Evolutionary conservation across 2,329 filamentous ascomycete genomes (phyloP).

Genomic region (Blumeria graminis): DNA sequence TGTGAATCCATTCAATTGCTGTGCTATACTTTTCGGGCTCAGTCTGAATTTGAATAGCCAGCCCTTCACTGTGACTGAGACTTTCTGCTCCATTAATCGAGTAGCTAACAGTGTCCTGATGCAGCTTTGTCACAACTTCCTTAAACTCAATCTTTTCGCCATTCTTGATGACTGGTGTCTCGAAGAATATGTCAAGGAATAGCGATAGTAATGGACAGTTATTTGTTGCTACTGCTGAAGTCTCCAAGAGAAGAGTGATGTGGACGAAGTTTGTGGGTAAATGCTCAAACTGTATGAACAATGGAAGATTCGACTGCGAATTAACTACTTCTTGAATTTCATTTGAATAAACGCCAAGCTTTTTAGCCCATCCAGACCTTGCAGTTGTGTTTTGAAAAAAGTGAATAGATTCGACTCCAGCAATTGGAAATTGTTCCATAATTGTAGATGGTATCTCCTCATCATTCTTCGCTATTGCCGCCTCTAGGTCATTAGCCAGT

Average conservation of each 20-base stretch:
- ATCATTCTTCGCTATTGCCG: slow-evolving; percentile 74
- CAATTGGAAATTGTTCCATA: slow-evolving; percentile 62
- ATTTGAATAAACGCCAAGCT: slow-evolving; percentile 42
- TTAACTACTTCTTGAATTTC: slow-evolving; percentile 56
- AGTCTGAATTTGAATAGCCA: slow-evolving; percentile 61
- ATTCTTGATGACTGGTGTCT: slow-evolving; percentile 57
- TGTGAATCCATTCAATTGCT: slow-evolving; percentile 61
- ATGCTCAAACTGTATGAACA: slow-evolving; percentile 95
- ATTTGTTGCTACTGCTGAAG: slow-evolving; percentile 50
- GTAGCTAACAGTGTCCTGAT: slow-evolving; percentile 78
- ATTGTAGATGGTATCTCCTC: slow-evolving; percentile 59
- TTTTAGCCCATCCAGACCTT: slow-evolving; percentile 52
- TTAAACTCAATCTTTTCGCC: slow-evolving; percentile 68
- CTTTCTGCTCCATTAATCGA: slow-evolving; percentile 40
- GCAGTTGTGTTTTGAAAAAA: slow-evolving; percentile 80
- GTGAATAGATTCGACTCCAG: slow-evolving; percentile 72
- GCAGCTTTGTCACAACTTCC: slow-evolving; percentile 72
- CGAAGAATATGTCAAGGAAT: slow-evolving; percentile 86
- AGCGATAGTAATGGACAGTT: slow-evolving; percentile 65
- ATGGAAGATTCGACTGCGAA: slow-evolving; percentile 35
- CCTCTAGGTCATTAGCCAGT: slow-evolving; percentile 50
- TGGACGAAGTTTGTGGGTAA: slow-evolving; percentile 85
- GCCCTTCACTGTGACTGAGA: slow-evolving; percentile 57
- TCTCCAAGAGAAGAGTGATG: slow-evolving; percentile 59
- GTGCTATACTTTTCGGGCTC: slow-evolving; percentile 71